Percentiles rank a stretch among this genome's conserved stretches.
phyloP scores from a whole-genome alignment of 1,139 yeast genomes.

The Citeromyces siamensis region DNA sequence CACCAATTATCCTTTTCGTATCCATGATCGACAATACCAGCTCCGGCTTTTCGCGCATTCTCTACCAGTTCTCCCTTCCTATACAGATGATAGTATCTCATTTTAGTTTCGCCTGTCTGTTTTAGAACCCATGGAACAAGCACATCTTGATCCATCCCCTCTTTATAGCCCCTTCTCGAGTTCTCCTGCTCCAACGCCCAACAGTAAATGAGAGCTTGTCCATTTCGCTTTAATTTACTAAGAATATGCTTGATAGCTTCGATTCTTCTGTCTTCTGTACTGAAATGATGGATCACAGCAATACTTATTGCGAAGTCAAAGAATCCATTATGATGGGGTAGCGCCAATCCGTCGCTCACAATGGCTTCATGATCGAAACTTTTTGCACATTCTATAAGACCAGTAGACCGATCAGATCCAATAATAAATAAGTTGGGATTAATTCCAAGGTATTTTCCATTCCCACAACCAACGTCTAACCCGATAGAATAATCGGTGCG shows the following conservation, averaged over 20 bases:
- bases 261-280: slow-evolving; percentile 69
- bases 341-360: slow-evolving; percentile 63
- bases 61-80: slow-evolving; percentile 68
- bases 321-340: slow-evolving; percentile 48
- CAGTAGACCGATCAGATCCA: slow-evolving; percentile 80
- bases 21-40: slow-evolving; percentile 52
- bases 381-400: slow-evolving; percentile 62
- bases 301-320: slow-evolving; percentile 92
- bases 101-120: slow-evolving; percentile 40
- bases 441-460: slow-evolving; percentile 78
- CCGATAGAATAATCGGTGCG: slow-evolving; percentile 29
- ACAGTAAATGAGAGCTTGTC: slow-evolving; percentile 71
- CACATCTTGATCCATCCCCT: slow-evolving; percentile 86
- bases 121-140: slow-evolving; percentile 90
- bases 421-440: slow-evolving; percentile 56
- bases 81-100: slow-evolving; percentile 83
- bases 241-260: slow-evolving; percentile 63
- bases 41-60: slow-evolving; percentile 62
- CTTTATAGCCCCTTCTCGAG: slow-evolving; percentile 79
- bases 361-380: slow-evolving; percentile 32
- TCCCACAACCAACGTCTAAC: slow-evolving; percentile 87
- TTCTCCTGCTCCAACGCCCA: slow-evolving; percentile 94
- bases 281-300: slow-evolving; percentile 93
- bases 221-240: slow-evolving; percentile 41
- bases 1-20: slow-evolving; percentile 97